These are phyloP conservation scores for Yarrowia sp. DNA, from an alignment of 805 yeast species.

Conservation along the genomic window DNA sequence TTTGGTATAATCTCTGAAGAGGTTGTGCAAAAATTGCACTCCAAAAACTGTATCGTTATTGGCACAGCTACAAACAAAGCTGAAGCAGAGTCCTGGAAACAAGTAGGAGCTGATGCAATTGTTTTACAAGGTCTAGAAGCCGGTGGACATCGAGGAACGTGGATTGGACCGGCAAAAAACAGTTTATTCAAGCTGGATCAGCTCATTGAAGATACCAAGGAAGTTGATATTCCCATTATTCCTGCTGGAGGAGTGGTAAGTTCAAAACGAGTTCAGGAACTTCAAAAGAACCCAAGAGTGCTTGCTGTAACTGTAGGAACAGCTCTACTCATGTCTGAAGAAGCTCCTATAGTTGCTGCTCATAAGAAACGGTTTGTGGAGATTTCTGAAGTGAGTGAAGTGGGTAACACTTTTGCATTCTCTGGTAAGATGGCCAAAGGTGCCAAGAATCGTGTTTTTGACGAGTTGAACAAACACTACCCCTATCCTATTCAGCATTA, in stretches of 20 bases:
- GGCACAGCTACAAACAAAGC: slow-evolving; percentile 48
- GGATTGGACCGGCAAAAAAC: slow-evolving; percentile 41
- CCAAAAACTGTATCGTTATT: slow-evolving; percentile 44
- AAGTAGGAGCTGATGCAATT: slow-evolving; percentile 48
- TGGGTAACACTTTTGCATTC: slow-evolving; percentile 7
- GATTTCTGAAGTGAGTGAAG: background rate
- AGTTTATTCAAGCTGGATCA: slow-evolving; percentile 29
- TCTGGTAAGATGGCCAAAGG: slow-evolving; percentile 24
- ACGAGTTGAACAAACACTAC: background rate
- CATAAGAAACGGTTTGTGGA: background rate
- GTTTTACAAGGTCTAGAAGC: slow-evolving; percentile 61
- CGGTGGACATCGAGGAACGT: slow-evolving; percentile 63
- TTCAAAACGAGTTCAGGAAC: slow-evolving; percentile 34
- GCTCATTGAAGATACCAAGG: slow-evolving; percentile 30
- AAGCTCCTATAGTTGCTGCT: background rate
- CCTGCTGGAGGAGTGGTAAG: slow-evolving; percentile 57
- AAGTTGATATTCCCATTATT: slow-evolving; percentile 36
- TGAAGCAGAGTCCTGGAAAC: slow-evolving; percentile 43
- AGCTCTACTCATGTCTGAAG: slow-evolving; percentile 41
- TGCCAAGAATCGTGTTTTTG: background rate
- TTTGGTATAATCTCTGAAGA: slow-evolving; percentile 48
- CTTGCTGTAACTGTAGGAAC: slow-evolving; percentile 59
- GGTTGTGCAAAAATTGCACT: slow-evolving; percentile 41
- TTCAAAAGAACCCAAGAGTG: slow-evolving; percentile 32
- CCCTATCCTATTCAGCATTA: slow-evolving; percentile 17